Evolutionary conservation across 306 rosid species (phyloP).

Genomic region (Citrullus colocynthis): DNA sequence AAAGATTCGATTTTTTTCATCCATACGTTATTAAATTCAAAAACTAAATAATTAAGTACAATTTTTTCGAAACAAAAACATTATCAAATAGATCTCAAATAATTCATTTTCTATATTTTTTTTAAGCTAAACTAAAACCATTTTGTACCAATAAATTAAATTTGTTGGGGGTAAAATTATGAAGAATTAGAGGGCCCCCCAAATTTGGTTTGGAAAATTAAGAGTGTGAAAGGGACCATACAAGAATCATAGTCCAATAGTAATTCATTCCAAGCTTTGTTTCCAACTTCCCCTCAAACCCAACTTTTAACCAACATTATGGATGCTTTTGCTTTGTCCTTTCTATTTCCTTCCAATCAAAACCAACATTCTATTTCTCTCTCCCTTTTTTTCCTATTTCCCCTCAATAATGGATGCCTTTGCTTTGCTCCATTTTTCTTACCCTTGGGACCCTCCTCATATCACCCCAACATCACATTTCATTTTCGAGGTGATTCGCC

Average conservation of each 20-base stretch:
- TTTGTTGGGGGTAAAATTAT: neutral
- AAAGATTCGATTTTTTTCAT: too few relatives aligned
- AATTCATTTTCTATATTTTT: too few relatives aligned
- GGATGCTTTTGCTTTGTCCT: neutral
- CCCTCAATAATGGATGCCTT: neutral
- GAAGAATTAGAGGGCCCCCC: neutral
- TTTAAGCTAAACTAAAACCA: too few relatives aligned
- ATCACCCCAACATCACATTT: neutral
- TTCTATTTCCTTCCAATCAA: neutral
- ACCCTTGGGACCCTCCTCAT: neutral
- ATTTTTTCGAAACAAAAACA: too few relatives aligned
- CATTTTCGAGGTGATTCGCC: too few relatives aligned
- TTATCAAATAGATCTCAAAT: too few relatives aligned
- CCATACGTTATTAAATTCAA: too few relatives aligned
- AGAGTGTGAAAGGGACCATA: neutral
- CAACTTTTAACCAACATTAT: neutral
- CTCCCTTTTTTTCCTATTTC: neutral
- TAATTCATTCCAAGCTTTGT: neutral
- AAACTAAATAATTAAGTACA: too few relatives aligned
- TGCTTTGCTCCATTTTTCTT: neutral
- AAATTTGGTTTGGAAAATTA: neutral
- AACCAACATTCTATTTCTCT: neutral
- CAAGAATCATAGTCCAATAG: neutral
- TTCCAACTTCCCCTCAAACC: neutral
- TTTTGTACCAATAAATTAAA: too few relatives aligned